Evolutionary conservation across 2,329 filamentous ascomycete species (phyloP).

Genomic region (Phialophora verrucosa): DNA sequence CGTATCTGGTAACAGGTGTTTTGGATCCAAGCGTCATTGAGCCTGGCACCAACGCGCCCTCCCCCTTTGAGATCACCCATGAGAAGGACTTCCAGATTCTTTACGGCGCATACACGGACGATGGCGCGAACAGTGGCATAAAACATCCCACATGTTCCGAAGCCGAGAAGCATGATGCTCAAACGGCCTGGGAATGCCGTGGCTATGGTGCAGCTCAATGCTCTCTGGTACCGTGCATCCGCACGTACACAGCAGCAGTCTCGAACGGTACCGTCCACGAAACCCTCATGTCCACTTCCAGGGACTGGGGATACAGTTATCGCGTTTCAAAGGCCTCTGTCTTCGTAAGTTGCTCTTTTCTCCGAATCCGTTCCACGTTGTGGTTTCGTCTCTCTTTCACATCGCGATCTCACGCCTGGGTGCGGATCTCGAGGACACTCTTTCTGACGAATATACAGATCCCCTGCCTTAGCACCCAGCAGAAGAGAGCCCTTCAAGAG

Average conservation of each 20-base stretch:
- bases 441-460: constrained; percentile 10
- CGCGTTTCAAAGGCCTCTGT: constrained; percentile 4
- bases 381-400: background rate
- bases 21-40: constrained; percentile 4
- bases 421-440: background rate
- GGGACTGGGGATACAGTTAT: constrained; percentile 10
- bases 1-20: background rate
- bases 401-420: background rate
- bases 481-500: background rate
- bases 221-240: constrained; percentile 3
- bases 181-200: constrained; percentile 1
- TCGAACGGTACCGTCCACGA: constrained; percentile 7
- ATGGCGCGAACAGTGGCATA: background rate
- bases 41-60: background rate
- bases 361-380: background rate
- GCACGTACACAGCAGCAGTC: constrained; percentile 7
- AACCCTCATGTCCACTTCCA: constrained; percentile 1
- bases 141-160: constrained; percentile 1
- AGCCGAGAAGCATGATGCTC: background rate
- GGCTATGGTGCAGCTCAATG: constrained; percentile 1
- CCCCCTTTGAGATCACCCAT: background rate
- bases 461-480: background rate
- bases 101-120: background rate
- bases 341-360: background rate
- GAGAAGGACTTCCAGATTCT: constrained; percentile 13